These are phyloP conservation scores for Fusarium incarnatum DNA, from an alignment of 2,329 filamentous ascomycete genomes.

Conservation along the genomic window DNA sequence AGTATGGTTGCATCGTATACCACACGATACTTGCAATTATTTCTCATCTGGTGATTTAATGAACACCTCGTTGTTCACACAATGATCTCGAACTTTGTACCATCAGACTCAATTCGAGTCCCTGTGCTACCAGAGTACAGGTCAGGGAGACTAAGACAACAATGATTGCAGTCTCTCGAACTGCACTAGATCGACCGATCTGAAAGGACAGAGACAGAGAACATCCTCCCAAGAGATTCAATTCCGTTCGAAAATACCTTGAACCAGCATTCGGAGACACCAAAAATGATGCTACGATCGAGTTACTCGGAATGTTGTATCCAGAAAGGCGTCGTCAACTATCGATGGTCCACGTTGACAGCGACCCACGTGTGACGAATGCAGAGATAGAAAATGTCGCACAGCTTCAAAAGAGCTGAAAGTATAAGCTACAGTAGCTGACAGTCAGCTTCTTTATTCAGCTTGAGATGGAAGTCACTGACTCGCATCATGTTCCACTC, in stretches of 20 bases:
- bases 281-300: neutral
- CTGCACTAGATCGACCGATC: neutral
- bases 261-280: neutral
- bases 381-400: conserved; percentile 17
- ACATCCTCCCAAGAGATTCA: neutral
- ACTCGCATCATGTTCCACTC: neutral
- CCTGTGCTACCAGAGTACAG: neutral
- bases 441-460: neutral
- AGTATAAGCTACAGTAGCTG: neutral
- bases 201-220: neutral
- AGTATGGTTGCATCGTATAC: neutral
- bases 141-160: neutral
- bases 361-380: conserved; percentile 36
- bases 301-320: neutral
- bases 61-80: neutral
- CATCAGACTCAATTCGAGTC: neutral
- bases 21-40: neutral
- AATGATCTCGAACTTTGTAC: neutral
- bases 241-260: neutral
- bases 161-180: neutral
- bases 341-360: conserved; percentile 27
- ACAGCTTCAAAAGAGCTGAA: neutral
- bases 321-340: conserved; percentile 5
- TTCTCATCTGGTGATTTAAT: neutral
- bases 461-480: neutral